A percentile compares a stretch with the other conserved stretches of the same genome.
phyloP scores from a whole-genome alignment of 2,329 filamentous ascomycete species.

The Parascedosporium putredinis region DNA sequence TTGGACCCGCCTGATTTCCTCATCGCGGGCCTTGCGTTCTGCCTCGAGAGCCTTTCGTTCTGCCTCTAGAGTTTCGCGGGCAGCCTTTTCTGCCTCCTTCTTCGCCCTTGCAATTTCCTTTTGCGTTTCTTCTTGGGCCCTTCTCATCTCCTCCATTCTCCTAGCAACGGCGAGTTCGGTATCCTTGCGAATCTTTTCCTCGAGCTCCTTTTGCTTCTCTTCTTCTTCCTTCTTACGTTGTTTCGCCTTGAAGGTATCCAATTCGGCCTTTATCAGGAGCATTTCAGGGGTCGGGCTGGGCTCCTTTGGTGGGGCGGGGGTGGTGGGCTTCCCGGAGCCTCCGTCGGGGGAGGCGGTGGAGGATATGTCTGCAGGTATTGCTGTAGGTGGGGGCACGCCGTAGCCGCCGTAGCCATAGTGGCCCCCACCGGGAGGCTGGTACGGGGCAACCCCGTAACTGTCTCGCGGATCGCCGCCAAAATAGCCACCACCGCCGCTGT shows the following conservation, averaged over 20 bases:
- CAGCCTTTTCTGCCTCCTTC: constrained; percentile 24
- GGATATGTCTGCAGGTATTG: constrained; percentile 28
- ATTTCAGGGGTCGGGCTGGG: constrained; percentile 37
- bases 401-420: constrained; percentile 15
- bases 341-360: constrained; percentile 32
- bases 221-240: constrained; percentile 35
- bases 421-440: constrained; percentile 1
- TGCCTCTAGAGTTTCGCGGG: constrained; percentile 32
- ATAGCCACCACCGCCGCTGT: constrained; percentile 6
- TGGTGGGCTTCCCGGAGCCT: constrained; percentile 19
- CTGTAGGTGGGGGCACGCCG: constrained; percentile 24
- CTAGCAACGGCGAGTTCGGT: constrained; percentile 32
- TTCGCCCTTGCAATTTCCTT: constrained; percentile 27
- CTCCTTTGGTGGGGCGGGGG: constrained; percentile 31
- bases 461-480: constrained; percentile 8
- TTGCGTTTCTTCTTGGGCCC: constrained; percentile 31
- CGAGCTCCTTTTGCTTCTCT: constrained; percentile 31
- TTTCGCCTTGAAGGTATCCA: constrained; percentile 38
- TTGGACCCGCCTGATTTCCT: constrained; percentile 21
- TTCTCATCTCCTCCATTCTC: constrained; percentile 30
- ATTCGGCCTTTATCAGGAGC: constrained; percentile 49
- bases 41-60: constrained; percentile 25
- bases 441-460: constrained; percentile 10
- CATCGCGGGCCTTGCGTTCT: constrained; percentile 27
- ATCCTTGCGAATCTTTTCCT: constrained; percentile 34